Evolutionary conservation across 2,329 filamentous ascomycete genomes (phyloP).

Genomic region (Paramyrothecium roridum): DNA sequence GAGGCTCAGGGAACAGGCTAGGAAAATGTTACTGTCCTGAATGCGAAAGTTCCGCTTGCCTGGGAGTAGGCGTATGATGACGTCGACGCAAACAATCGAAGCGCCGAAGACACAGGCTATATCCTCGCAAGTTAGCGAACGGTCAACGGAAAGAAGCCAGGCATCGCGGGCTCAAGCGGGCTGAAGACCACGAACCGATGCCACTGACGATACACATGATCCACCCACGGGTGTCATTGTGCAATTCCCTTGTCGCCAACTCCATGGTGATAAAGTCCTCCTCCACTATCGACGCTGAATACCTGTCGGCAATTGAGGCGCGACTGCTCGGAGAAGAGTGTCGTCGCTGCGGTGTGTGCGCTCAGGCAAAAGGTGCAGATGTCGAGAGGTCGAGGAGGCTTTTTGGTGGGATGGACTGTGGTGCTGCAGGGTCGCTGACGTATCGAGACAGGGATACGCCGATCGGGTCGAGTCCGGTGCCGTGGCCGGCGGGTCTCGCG

Average conservation of each 20-base stretch:
- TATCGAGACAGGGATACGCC: neutral
- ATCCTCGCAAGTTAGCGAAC: constrained; percentile 5
- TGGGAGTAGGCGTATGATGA: constrained; percentile 70
- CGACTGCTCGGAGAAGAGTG: neutral
- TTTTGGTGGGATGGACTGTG: neutral
- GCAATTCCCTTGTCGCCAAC: constrained; percentile 35
- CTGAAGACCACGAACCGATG: constrained; percentile 45
- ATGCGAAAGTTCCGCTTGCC: constrained; percentile 78
- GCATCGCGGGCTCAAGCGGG: neutral
- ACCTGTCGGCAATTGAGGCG: neutral
- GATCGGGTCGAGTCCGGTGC: neutral
- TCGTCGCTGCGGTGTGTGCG: too few relatives aligned
- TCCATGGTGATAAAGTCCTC: constrained; percentile 31
- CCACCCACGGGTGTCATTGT: constrained; percentile 90
- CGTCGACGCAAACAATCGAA: constrained; percentile 81
- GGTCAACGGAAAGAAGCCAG: neutral
- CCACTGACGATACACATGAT: constrained; percentile 86
- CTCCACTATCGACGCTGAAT: neutral
- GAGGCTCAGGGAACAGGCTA: constrained; percentile 83
- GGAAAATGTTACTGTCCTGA: constrained; percentile 82
- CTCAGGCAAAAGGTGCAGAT: too few relatives aligned
- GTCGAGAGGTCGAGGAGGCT: neutral
- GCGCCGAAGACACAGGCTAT: constrained; percentile 69
- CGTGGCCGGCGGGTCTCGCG: too few relatives aligned
- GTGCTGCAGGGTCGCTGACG: neutral